Base-by-base conservation (phyloP, 306 rosid species). In the Fagus crenata region DNA sequence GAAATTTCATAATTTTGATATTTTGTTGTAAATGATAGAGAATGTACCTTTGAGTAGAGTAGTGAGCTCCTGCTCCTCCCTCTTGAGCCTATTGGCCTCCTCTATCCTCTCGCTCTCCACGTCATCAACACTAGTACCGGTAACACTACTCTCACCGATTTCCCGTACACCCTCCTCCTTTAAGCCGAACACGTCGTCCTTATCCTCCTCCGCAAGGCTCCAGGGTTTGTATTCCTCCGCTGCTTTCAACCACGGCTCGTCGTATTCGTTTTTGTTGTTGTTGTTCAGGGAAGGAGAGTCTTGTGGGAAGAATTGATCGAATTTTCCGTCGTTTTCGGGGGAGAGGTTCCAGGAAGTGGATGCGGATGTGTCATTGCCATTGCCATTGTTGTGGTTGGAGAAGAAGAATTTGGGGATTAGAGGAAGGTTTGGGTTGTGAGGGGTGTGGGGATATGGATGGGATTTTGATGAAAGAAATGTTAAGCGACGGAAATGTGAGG, bases 41-140 rank as follows among this genome's bases (percentile, higher is more conserved):
- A 18, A 60, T 18, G 22, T 67, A 91, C 98, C 97, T 85, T 90
- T 87, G 59, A 92, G 78, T 7, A 92, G 14, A 8, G 81, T 81
- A 85, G 81, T 85, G 60, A 95, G 96, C 65, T 77, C 92, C 61
- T 86, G 77, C 86, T 90, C 90, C 81, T 90, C 93, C 72, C 42
- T 82, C 89, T 88, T 76, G 42, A 90, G 89, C 85, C 72, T 82
- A 80, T 61, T 69, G 37, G 72, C 76, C 70, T 88, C 89, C 76
- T 75, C 85, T 11, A 22, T 73, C 35, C 18, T 72, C 56, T 79
- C 84, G 31, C 31, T 39, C 35, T 80, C 84, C 43, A 41, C 59
- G 3, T 8, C 32, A 39, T 65, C 71, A 14, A 1, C 78, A 70
- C 46, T 49, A 73, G 31, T 68, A 7, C 39, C 12, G 4, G 17